phyloP scores from a whole-genome alignment of 768 basidiomycete genomes.

The Xerocomus potaroensis region DNA sequence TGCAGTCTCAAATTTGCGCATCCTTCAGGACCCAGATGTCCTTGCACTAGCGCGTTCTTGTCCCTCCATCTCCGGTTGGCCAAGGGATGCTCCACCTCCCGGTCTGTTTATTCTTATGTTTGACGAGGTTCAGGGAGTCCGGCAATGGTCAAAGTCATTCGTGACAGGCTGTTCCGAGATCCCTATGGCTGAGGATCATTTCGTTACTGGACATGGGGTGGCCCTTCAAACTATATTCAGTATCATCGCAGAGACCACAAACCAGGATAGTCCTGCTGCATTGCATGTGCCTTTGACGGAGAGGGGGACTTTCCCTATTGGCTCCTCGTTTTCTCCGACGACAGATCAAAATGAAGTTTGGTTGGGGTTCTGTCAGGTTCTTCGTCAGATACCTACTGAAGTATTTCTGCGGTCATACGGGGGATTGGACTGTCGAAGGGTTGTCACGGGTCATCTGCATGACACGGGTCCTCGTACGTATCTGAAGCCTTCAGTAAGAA shows the following conservation, averaged over 20 bases:
- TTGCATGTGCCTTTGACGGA: constrained; percentile 2
- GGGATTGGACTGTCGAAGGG: constrained; percentile 43
- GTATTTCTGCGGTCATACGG: constrained; percentile 32
- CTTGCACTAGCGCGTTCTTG: constrained; percentile 29
- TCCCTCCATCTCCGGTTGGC: constrained; percentile 43
- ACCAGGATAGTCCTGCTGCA: neutral
- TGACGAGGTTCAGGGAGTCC: constrained; percentile 43
- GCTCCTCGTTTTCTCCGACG: constrained; percentile 29
- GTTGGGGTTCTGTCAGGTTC: constrained; percentile 40
- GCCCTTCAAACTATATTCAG: constrained; percentile 41
- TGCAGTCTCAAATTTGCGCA: constrained; percentile 55
- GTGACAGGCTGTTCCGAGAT: constrained; percentile 33
- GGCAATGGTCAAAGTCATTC: constrained; percentile 58
- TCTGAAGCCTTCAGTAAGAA: constrained; percentile 7
- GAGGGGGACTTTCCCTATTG: constrained; percentile 1
- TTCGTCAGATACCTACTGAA: constrained; percentile 54
- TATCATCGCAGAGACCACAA: constrained; percentile 14
- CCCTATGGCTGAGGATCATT: constrained; percentile 48
- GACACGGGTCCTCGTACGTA: constrained; percentile 58
- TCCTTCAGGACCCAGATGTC: constrained; percentile 51
- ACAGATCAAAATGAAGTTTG: constrained; percentile 47
- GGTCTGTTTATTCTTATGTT: constrained; percentile 58
- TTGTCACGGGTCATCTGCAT: constrained; percentile 59
- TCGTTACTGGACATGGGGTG: constrained; percentile 42
- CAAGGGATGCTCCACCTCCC: constrained; percentile 53